phyloP scores from a whole-genome alignment of 176 grass and related monocot genomes.

The Cenchrus americanus region DNA sequence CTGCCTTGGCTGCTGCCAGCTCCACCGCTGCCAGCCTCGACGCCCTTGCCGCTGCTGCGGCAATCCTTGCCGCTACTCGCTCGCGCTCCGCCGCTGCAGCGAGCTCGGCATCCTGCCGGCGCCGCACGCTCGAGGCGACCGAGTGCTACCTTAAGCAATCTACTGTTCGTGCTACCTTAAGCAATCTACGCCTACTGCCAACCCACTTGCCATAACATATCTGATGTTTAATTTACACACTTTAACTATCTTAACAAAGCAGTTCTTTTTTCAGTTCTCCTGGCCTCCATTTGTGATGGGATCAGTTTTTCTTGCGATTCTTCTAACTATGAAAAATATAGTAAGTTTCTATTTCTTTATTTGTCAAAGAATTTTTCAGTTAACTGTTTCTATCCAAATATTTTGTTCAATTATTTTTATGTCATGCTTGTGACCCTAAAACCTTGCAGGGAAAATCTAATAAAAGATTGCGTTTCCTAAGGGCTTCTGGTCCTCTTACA shows the following conservation, averaged over 20 bases:
- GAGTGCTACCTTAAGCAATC: too few species aligned
- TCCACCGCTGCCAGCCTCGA: too few species aligned
- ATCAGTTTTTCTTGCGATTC: slow-evolving; percentile 74
- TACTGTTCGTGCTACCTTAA: too few species aligned
- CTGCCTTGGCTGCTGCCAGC: too few species aligned
- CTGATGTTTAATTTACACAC: slow-evolving; percentile 12
- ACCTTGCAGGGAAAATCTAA: slow-evolving; percentile 80
- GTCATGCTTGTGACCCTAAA: slow-evolving; percentile 31
- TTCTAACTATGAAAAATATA: slow-evolving; percentile 84
- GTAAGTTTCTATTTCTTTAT: slow-evolving; percentile 47
- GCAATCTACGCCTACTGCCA: too few species aligned
- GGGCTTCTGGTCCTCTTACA: slow-evolving; percentile 86
- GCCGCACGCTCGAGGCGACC: too few species aligned
- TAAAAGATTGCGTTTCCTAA: slow-evolving; percentile 73
- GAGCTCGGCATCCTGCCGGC: too few species aligned
- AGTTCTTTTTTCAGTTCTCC: slow-evolving; percentile 66
- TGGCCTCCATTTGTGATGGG: slow-evolving; percentile 96
- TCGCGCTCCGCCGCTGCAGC: too few species aligned
- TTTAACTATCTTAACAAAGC: slow-evolving; percentile 33
- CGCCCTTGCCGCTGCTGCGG: too few species aligned
- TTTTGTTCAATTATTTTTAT: not conserved
- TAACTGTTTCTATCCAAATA: not conserved
- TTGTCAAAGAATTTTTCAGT: slow-evolving; percentile 4
- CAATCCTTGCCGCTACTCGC: too few species aligned
- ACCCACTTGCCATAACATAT: too few species aligned